A percentile compares a stretch with the other conserved stretches of the same genome.
phyloP scores from a whole-genome alignment of 345 rosid genomes.

The Salix exigua region DNA sequence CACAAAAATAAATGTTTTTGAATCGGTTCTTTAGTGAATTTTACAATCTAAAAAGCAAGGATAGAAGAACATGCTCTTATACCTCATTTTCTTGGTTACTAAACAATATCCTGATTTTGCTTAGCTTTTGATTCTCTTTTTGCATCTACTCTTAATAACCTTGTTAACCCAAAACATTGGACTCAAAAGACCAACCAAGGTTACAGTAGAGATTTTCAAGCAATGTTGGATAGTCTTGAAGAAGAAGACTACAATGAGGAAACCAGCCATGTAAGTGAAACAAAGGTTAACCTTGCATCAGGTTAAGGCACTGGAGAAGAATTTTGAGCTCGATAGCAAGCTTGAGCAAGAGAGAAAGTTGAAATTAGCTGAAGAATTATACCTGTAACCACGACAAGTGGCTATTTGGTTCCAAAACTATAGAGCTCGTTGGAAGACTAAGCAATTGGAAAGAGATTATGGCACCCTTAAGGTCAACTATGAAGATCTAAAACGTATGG shows the following conservation, averaged over 20 bases:
- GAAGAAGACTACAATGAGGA: constrained; percentile 51
- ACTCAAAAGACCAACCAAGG: constrained; percentile 30
- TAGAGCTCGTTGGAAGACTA: constrained; percentile 67
- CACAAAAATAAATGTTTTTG: no score
- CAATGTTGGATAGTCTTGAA: constrained; percentile 50
- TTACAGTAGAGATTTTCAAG: constrained; percentile 57
- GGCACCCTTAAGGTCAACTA: constrained; percentile 39
- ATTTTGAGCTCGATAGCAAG: constrained; percentile 61
- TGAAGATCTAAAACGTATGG: constrained; percentile 38
- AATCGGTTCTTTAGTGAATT: no score
- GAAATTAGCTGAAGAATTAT: constrained; percentile 49
- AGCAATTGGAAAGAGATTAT: constrained; percentile 64
- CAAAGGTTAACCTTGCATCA: constrained; percentile 43
- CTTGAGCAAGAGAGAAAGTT: constrained; percentile 60
- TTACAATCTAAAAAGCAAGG: no score
- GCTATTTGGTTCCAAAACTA: constrained; percentile 82
- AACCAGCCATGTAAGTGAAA: constrained; percentile 30
- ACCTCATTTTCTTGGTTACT: not conserved
- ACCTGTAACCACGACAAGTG: constrained; percentile 60
- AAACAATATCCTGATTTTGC: not conserved
- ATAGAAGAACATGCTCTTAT: no score
- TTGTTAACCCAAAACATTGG: constrained; percentile 29
- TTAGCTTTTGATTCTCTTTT: not conserved
- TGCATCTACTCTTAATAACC: not conserved
- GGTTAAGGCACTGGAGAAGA: constrained; percentile 61